Evolutionary conservation across 2,329 filamentous ascomycete species (phyloP).

Genomic region (Chaetomiaceae sp.): DNA sequence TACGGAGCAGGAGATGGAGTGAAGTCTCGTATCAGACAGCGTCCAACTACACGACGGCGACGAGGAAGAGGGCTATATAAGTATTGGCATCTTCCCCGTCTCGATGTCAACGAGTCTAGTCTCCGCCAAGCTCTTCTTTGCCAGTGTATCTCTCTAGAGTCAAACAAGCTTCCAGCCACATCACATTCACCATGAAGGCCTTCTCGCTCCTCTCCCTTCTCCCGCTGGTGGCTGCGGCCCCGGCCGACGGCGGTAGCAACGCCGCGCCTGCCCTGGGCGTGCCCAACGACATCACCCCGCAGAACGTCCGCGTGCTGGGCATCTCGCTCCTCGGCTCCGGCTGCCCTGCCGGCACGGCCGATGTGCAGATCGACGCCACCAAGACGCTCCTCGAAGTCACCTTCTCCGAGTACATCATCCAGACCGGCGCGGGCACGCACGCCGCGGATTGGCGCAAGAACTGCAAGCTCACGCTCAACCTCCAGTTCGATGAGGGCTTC

Average conservation of each 20-base stretch:
- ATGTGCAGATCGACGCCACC: constrained; percentile 18
- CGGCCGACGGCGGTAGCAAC: not conserved
- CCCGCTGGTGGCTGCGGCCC: constrained; percentile 12
- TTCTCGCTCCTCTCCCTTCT: constrained; percentile 6
- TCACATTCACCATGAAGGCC: constrained; percentile 7
- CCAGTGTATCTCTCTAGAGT: not conserved
- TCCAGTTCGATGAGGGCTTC: constrained; percentile 21
- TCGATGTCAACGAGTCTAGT: not conserved
- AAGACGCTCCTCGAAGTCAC: constrained; percentile 20
- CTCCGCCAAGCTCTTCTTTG: not conserved
- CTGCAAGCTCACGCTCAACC: constrained; percentile 23
- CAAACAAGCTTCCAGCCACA: not conserved
- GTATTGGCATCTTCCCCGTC: not conserved
- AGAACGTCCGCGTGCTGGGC: constrained; percentile 8
- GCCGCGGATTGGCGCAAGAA: constrained; percentile 21
- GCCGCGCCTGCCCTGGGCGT: constrained; percentile 1
- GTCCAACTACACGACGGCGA: not conserved
- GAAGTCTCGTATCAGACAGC: not conserved
- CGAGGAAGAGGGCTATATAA: constrained; percentile 2
- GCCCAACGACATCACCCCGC: constrained; percentile 4
- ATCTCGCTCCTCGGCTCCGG: constrained; percentile 16
- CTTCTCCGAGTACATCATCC: constrained; percentile 21
- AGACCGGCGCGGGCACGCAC: constrained; percentile 18
- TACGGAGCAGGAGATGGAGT: not conserved
- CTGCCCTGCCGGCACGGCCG: constrained; percentile 15